Evolutionary conservation across 2,329 filamentous ascomycete genomes (phyloP), one percentile per base, ranked within the genome.

Genomic region (Acrodontium crateriforme): DNA sequence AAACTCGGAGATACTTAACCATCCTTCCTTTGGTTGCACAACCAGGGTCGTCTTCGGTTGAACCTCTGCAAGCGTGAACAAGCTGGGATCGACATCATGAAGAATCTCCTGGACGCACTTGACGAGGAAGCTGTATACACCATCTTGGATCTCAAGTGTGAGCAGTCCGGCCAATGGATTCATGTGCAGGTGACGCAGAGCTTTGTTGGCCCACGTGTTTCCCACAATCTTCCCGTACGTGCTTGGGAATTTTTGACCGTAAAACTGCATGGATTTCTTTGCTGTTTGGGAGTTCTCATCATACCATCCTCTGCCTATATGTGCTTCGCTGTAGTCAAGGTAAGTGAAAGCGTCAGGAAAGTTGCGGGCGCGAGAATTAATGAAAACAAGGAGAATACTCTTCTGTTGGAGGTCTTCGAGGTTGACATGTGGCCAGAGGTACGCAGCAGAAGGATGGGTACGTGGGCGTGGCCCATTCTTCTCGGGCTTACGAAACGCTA

Each of bases 341-440:
- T 42, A 50, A 0, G 62, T 62, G 37, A 74, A 75, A 0, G 43
- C 35, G 6, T 51, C 42, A 0, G 69, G 69, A 0, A 41, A 33
- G 30, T 68, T 40, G 0, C 63, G 57, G 4, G 55, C 67, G 5
- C 70, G 56, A 0, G 66, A 47, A 30, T 70, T 67, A 8, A 76
- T 42, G 12, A 74, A 50, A 5, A 74, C 44, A 0, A 58, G 53
- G 6, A 75, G 39, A 0, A 48, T 33, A 25, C 59, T 63, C 0
- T 56, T 44, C 13, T 59, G 52, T 0, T 40, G 28, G 1, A 75
- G 49, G 38, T 74, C 69, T 30, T 74, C 65, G 21, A 66, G 52
- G 37, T 74, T 75, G 42, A 74, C 61, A 24, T 63, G 55, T 0
- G 69, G 69, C 56, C 59, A 71, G 22, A 67, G 44, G 34, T 51